phyloP scores from a whole-genome alignment of 2,329 filamentous ascomycete genomes.

The Fusarium napiforme region DNA sequence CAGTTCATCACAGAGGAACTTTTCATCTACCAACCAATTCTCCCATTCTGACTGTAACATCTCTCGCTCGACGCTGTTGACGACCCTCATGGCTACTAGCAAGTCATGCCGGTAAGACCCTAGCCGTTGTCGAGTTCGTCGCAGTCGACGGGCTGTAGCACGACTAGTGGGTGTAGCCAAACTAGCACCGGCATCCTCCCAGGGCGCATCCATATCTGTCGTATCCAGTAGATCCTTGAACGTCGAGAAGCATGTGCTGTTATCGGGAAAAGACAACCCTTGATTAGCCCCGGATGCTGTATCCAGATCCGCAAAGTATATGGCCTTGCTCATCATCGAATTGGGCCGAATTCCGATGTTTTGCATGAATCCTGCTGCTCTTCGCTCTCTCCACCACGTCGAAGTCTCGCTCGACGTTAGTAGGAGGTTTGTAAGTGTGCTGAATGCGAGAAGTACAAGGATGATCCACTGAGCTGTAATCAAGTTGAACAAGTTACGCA shows the following conservation, averaged over 20 bases:
- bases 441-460: slow-evolving; percentile 74
- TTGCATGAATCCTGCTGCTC: slow-evolving; percentile 82
- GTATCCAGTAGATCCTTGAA: slow-evolving; percentile 69
- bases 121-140: slow-evolving; percentile 83
- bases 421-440: slow-evolving; percentile 77
- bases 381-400: slow-evolving; percentile 87
- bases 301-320: slow-evolving; percentile 85
- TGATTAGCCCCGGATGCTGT: slow-evolving; percentile 61
- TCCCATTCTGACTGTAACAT: slow-evolving; percentile 91
- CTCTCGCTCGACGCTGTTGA: slow-evolving; percentile 89
- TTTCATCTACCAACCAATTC: slow-evolving; percentile 88
- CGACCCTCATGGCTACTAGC: slow-evolving; percentile 86
- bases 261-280: slow-evolving; percentile 51
- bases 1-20: slow-evolving; percentile 75
- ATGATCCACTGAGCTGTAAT: slow-evolving; percentile 80
- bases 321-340: slow-evolving; percentile 81
- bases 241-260: slow-evolving; percentile 69
- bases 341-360: slow-evolving; percentile 84
- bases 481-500: slow-evolving; percentile 74
- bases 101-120: slow-evolving; percentile 89
- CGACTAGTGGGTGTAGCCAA: slow-evolving; percentile 61
- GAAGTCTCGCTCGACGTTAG: slow-evolving; percentile 78
- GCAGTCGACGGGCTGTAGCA: slow-evolving; percentile 72
- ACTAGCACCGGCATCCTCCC: slow-evolving; percentile 61
- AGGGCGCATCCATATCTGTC: slow-evolving; percentile 67